Evolutionary conservation across 805 yeast genomes (phyloP), one percentile per base, ranked within the genome.

Genomic region (Wickerhamomyces hampshirensis): DNA sequence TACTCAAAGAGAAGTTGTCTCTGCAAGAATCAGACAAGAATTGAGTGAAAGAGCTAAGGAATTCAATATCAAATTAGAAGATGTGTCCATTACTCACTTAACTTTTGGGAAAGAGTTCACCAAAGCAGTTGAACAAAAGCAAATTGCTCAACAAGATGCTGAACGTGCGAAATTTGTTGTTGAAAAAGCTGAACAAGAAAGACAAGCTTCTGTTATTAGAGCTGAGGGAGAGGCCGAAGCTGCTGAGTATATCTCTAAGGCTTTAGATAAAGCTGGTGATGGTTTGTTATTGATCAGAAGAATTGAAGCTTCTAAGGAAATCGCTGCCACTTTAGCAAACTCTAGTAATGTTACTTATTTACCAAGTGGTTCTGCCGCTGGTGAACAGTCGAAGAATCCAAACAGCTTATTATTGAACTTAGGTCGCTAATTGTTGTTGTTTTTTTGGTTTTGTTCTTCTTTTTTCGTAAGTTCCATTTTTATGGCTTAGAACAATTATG

Each of bases 171-270:
- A 83, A 56, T 93, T 77, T 58, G 69, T 86, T 35, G 97, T 93
- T 38, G 97, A 89, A 58, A 84, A 84, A 59, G 98, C 98, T 7
- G 97, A 93, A 63, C 98, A 93, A 67, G 98, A 91, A 63, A 78
- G 95, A 59, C 89, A 84, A 62, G 98, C 98, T 2, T 69, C 85
- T 32, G 87, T 93, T 53, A 89, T 93, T 49, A 79, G 98, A 55
- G 98, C 98, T 19, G 98, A 93, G 65, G 98, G 98, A 66, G 98
- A 93, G 67, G 98, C 98, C 34, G 98, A 93, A 63, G 87, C 96
- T 40, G 98, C 98, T 4, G 98, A 93, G 42, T 80, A 80, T 43
- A 93, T 93, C 44, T 87, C 96, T 24, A 85, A 80, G 63, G 97
- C 98, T 5, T 74, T 93, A 48, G 77, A 81, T 37, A 89, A 88